Percentiles rank a stretch among this genome's conserved stretches.
Conservation (phyloP, 371 early-diverging fungal genomes). For the Mucor indicus region DNA sequence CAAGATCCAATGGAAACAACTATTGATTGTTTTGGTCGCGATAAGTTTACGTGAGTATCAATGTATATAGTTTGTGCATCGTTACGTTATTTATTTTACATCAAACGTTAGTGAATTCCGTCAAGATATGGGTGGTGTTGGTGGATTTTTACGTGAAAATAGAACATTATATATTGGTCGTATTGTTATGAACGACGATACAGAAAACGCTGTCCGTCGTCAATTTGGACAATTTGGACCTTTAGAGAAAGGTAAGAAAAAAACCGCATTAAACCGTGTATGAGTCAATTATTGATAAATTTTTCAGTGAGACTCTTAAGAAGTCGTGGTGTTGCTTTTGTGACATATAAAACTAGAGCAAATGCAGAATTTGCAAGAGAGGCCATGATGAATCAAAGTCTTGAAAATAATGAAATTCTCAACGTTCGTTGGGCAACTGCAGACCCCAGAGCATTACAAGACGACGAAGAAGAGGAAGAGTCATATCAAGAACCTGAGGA, state of each 20-base stretch:
- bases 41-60: conserved; percentile 50
- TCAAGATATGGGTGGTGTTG: conserved; percentile 88
- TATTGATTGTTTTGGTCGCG: conserved; percentile 83
- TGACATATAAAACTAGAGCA: conserved; percentile 65
- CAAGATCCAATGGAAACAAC: conserved; percentile 67
- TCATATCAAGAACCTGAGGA: conserved; percentile 23
- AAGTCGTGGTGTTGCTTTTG: conserved; percentile 78
- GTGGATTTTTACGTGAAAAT: conserved; percentile 75
- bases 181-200: conserved; percentile 54
- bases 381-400: conserved; percentile 82
- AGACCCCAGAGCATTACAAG: conserved; percentile 69
- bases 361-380: conserved; percentile 90
- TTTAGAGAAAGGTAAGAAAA: conserved; percentile 61
- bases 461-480: conserved; percentile 23
- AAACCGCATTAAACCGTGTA: no score
- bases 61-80: not conserved
- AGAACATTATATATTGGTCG: conserved; percentile 80
- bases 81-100: not conserved
- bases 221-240: conserved; percentile 83
- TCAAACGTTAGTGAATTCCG: conserved; percentile 67
- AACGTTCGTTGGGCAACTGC: conserved; percentile 80
- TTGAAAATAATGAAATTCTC: conserved; percentile 65
- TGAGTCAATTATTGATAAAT: not conserved
- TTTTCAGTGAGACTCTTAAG: conserved; percentile 53
- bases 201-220: conserved; percentile 59